Evolutionary conservation across 1,284 basidiomycete species (phyloP).

Genomic region (Ceratobasidium sp.): DNA sequence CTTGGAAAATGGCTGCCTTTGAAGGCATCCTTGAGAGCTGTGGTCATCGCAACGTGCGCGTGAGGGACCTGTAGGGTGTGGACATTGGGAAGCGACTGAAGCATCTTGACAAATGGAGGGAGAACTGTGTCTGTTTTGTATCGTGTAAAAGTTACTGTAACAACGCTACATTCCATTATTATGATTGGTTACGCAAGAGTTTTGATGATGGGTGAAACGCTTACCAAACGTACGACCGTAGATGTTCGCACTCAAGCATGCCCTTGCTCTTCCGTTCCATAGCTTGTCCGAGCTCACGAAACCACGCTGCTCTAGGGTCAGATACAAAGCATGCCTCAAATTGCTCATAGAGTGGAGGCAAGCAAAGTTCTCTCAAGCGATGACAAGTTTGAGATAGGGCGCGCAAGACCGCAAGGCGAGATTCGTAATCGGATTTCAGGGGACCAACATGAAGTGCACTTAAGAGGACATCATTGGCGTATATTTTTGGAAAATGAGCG

Average conservation of each 20-base stretch:
- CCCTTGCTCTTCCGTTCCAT: constrained; percentile 14
- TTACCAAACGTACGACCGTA: constrained; percentile 30
- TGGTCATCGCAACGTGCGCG: neutral
- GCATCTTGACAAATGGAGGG: constrained; percentile 11
- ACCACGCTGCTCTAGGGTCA: neutral
- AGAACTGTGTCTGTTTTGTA: neutral
- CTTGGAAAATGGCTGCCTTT: constrained; percentile 1
- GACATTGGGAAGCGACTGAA: constrained; percentile 4
- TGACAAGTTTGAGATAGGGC: constrained; percentile 5
- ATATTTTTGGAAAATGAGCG: neutral
- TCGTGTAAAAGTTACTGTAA: constrained; percentile 6
- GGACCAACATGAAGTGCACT: neutral
- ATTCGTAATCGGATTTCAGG: neutral
- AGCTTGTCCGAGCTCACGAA: constrained; percentile 1
- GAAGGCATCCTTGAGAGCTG: constrained; percentile 6
- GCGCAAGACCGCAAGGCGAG: neutral
- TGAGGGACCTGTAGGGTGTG: constrained; percentile 17
- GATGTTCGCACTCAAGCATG: constrained; percentile 9
- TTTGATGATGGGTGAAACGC: neutral
- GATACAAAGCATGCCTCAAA: neutral
- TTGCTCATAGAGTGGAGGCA: neutral
- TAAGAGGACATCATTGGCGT: neutral
- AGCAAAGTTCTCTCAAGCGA: neutral
- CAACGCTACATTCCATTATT: neutral
- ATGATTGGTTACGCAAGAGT: neutral